Conservation (phyloP, 306 rosid genomes). For the Casuarina glauca region DNA sequence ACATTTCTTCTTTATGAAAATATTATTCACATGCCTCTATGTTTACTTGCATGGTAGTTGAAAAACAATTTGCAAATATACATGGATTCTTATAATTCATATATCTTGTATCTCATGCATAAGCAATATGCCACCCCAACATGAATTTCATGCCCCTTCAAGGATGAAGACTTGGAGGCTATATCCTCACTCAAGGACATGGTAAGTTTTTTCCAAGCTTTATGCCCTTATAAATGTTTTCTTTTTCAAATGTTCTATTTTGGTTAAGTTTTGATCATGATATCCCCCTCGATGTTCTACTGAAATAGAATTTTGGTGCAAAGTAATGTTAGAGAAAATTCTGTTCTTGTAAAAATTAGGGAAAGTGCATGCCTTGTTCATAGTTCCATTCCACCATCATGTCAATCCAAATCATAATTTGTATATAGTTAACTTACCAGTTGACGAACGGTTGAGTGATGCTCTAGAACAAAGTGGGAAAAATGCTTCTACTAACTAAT, state of each 20-base stretch:
- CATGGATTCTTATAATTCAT: constrained; percentile 9
- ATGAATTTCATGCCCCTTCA: constrained; percentile 80
- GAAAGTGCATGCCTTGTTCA: not conserved
- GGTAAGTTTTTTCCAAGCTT: constrained; percentile 31
- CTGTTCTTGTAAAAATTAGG: not conserved
- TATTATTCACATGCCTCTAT: not conserved
- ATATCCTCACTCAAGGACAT: constrained; percentile 57
- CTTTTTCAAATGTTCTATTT: not conserved
- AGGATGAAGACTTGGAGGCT: constrained; percentile 58
- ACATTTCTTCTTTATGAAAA: not conserved
- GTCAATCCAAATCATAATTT: not conserved
- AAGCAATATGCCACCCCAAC: constrained; percentile 88
- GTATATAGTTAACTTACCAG: not conserved
- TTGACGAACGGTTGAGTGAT: not conserved
- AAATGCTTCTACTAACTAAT: not conserved
- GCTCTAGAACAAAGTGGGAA: not conserved
- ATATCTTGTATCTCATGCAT: constrained; percentile 40
- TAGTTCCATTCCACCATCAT: not conserved
- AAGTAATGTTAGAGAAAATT: not conserved
- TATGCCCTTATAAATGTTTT: not conserved
- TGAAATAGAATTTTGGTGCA: not conserved
- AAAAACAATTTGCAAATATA: not conserved
- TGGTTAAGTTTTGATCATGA: not conserved
- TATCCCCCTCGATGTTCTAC: not conserved
- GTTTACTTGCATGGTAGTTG: not conserved